phyloP scores from a whole-genome alignment of 1,139 yeast genomes.

The Taphrina confusa region DNA sequence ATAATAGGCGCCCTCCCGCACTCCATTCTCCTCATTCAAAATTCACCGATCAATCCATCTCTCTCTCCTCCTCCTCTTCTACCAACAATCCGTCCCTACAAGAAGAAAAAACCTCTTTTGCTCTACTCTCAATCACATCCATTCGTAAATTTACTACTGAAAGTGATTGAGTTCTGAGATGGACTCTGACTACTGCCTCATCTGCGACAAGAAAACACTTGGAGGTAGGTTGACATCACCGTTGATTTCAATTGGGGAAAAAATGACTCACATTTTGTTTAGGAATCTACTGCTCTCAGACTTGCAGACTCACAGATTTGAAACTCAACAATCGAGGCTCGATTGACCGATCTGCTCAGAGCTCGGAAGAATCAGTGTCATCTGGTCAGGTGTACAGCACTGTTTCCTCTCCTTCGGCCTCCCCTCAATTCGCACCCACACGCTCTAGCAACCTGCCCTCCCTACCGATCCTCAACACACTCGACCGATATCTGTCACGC shows the following conservation, averaged over 20 bases:
- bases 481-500: constrained; percentile 9
- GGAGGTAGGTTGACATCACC: constrained; percentile 18
- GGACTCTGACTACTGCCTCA: constrained; percentile 36
- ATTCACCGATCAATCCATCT: background rate
- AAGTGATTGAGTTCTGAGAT: background rate
- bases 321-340: background rate
- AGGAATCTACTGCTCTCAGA: constrained; percentile 33
- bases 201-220: constrained; percentile 33
- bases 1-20: background rate
- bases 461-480: constrained; percentile 23
- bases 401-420: constrained; percentile 12
- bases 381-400: background rate
- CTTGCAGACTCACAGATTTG: constrained; percentile 25
- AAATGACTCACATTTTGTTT: background rate
- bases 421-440: constrained; percentile 23
- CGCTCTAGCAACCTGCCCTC: constrained; percentile 20
- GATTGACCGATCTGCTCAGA: background rate
- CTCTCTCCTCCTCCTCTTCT: background rate
- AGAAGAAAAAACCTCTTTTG: background rate
- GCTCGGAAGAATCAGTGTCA: background rate
- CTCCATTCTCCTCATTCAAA: background rate
- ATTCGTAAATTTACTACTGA: too few species aligned
- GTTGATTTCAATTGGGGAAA: too few species aligned
- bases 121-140: background rate
- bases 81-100: background rate